These are phyloP conservation scores for Blastobotrys attinorum DNA, from an alignment of 805 yeast genomes.

Conservation along the genomic window DNA sequence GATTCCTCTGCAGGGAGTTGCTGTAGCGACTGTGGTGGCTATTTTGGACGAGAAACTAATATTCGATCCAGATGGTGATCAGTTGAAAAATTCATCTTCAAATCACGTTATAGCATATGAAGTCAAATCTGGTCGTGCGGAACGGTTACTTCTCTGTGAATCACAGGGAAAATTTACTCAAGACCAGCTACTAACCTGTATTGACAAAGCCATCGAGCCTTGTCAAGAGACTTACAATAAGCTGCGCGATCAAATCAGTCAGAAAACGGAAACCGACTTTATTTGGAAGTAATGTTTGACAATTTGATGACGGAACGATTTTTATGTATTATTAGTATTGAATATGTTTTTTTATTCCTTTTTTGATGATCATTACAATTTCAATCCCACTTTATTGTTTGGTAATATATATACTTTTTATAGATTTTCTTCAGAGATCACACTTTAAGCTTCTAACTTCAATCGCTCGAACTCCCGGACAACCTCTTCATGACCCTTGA, in stretches of 20 bases:
- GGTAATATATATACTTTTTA: not conserved
- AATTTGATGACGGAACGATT: no score
- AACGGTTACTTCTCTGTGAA: constrained; percentile 58
- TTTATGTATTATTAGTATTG: not conserved
- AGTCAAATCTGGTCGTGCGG: constrained; percentile 41
- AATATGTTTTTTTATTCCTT: not conserved
- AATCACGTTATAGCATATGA: constrained; percentile 57
- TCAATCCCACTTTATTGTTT: constrained; percentile 3
- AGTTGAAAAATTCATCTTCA: constrained; percentile 33
- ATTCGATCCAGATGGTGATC: constrained; percentile 40
- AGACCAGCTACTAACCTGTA: constrained; percentile 41
- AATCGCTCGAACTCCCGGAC: constrained; percentile 76
- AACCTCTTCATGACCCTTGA: constrained; percentile 82
- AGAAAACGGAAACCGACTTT: constrained; percentile 45
- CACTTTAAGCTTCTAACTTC: constrained; percentile 37
- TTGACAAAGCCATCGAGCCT: constrained; percentile 45
- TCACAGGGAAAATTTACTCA: constrained; percentile 65
- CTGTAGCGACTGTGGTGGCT: constrained; percentile 48
- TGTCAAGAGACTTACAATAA: constrained; percentile 38
- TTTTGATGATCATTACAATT: not conserved
- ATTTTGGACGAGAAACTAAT: constrained; percentile 21
- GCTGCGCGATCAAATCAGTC: constrained; percentile 41
- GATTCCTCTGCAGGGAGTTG: constrained; percentile 56
- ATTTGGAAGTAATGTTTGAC: constrained; percentile 43
- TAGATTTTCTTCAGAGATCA: not conserved